A percentile compares a stretch with the other conserved stretches of the same genome.
Conservation (phyloP, 1,139 yeast genomes). For the Taphrina sp. region DNA sequence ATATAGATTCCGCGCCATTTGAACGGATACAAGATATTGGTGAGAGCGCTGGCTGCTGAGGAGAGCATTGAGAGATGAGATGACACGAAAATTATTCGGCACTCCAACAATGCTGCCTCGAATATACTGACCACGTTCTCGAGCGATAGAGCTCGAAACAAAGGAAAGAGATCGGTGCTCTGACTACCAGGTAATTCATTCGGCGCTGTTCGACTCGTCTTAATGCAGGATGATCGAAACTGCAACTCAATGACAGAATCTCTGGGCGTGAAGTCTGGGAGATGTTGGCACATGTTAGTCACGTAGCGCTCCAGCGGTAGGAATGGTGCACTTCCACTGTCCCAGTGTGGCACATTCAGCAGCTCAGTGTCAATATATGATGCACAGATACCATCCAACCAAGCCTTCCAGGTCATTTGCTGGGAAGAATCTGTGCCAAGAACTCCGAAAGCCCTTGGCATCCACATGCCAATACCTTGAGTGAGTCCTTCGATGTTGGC, state of each 20-base stretch:
- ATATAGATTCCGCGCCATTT: constrained; percentile 38
- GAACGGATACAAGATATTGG: constrained; percentile 35
- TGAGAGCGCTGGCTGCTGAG: constrained; percentile 34
- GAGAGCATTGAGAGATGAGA: constrained; percentile 34
- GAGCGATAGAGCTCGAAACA: constrained; percentile 35
- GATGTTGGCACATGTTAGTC: constrained; percentile 32
- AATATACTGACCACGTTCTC: constrained; percentile 33
- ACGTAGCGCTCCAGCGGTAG: constrained; percentile 37
- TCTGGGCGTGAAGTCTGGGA: constrained; percentile 14
- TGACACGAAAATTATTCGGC: constrained; percentile 36
- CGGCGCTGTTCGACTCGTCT: constrained; percentile 31
- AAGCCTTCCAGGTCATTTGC: constrained; percentile 35
- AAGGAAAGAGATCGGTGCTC: constrained; percentile 37
- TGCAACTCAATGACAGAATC: constrained; percentile 22
- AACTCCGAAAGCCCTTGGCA: constrained; percentile 37
- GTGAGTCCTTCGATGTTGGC: constrained; percentile 33
- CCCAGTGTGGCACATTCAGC: not conserved
- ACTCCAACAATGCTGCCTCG: constrained; percentile 37
- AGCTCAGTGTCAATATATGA: constrained; percentile 32
- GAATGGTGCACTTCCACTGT: not conserved
- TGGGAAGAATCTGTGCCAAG: constrained; percentile 33
- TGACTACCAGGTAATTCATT: constrained; percentile 37
- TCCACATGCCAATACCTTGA: constrained; percentile 35
- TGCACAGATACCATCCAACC: constrained; percentile 35
- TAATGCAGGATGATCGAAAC: constrained; percentile 17